Evolutionary conservation across 139 green algal genomes (phyloP).

Genomic region (Chlorella sp.): DNA sequence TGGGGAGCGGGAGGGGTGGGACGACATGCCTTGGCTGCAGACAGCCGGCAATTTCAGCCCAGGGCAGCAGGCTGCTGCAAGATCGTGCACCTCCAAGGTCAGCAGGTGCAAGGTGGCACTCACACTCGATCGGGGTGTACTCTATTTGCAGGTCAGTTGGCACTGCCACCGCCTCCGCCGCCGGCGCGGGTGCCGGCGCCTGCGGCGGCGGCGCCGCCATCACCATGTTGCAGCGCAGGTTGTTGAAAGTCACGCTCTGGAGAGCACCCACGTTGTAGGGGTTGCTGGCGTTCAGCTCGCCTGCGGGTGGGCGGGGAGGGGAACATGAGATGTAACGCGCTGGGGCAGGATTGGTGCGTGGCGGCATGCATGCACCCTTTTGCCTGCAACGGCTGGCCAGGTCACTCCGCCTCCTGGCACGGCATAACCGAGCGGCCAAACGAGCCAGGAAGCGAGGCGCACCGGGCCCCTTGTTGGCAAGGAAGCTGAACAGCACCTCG

Average conservation of each 20-base stretch:
- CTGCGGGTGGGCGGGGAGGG: slow-evolving; percentile 27
- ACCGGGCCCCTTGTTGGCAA: slow-evolving; percentile 37
- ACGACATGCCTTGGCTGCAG: too few species aligned
- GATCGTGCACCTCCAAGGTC: too few species aligned
- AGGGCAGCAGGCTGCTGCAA: too few species aligned
- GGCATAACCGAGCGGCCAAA: too few species aligned
- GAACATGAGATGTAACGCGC: too few species aligned
- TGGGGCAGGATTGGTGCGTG: too few species aligned
- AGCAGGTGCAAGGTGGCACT: too few species aligned
- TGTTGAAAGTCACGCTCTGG: slow-evolving; percentile 62
- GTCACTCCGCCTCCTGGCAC: too few species aligned
- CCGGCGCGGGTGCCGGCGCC: neutral
- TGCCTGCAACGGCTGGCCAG: too few species aligned
- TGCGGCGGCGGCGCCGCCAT: neutral
- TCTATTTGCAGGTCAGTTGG: slow-evolving; percentile 49
- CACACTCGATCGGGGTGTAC: slow-evolving; percentile 69
- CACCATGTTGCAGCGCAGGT: slow-evolving; percentile 60
- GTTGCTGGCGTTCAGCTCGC: slow-evolving; percentile 30
- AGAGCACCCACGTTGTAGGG: slow-evolving; percentile 45
- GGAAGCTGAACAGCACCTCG: slow-evolving; percentile 40
- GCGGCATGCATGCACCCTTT: too few species aligned
- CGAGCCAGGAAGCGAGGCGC: too few species aligned
- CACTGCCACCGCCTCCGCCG: neutral
- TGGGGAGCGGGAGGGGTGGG: neutral
- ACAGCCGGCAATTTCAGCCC: too few species aligned